Conservation (phyloP, 108 stramenopile species). For the Asterionellopsis glacialis region DNA sequence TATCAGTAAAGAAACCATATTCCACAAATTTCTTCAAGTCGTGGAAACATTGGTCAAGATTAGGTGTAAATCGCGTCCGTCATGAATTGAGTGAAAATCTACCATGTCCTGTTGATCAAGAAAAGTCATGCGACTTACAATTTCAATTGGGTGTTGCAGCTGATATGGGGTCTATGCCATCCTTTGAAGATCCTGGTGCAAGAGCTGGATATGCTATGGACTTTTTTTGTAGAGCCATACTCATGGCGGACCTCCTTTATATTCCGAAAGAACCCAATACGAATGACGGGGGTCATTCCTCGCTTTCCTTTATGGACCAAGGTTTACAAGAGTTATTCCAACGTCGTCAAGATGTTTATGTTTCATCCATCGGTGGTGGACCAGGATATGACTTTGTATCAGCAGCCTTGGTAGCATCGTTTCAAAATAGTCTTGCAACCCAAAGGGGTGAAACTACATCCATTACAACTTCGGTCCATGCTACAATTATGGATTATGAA, state of each 20-base stretch:
- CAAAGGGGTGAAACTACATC: neutral
- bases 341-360: neutral
- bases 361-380: slow-evolving; percentile 54
- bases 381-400: slow-evolving; percentile 63
- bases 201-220: slow-evolving; percentile 53
- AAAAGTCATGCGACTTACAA: slow-evolving; percentile 19
- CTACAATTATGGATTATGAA: slow-evolving; percentile 56
- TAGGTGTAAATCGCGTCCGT: slow-evolving; percentile 25
- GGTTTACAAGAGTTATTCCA: neutral
- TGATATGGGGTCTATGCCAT: slow-evolving; percentile 41
- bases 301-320: neutral
- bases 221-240: slow-evolving; percentile 37
- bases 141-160: slow-evolving; percentile 41
- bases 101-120: slow-evolving; percentile 25
- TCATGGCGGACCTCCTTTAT: slow-evolving; percentile 38
- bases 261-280: neutral
- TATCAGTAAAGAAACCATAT: slow-evolving; percentile 11
- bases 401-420: slow-evolving; percentile 27
- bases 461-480: slow-evolving; percentile 11
- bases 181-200: slow-evolving; percentile 45
- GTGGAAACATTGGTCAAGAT: slow-evolving; percentile 26
- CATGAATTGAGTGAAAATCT: slow-evolving; percentile 22
- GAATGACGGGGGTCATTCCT: neutral
- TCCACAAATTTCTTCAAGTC: slow-evolving; percentile 16
- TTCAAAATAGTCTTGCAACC: slow-evolving; percentile 5